These are phyloP conservation scores for Malus domestica DNA, from an alignment of 306 rosid species.

Conservation along the genomic window DNA sequence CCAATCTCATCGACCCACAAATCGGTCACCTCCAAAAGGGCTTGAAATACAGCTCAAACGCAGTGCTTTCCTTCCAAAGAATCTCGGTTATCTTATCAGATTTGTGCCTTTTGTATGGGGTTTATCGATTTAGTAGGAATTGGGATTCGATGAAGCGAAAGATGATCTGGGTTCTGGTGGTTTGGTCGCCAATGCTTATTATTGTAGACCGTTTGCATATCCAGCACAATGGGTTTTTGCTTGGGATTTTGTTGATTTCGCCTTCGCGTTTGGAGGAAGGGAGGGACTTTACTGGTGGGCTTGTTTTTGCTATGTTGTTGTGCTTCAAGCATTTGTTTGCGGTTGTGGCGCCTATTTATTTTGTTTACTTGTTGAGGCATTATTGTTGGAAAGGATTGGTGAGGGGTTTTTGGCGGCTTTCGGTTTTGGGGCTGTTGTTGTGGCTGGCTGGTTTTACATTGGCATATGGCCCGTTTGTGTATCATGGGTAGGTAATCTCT, in stretches of 20 bases:
- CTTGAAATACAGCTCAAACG: slow-evolving; percentile 43
- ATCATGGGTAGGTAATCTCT: slow-evolving; percentile 74
- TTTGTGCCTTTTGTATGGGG: slow-evolving; percentile 64
- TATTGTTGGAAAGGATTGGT: slow-evolving; percentile 67
- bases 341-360: slow-evolving; percentile 81
- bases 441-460: slow-evolving; percentile 56
- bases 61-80: slow-evolving; percentile 63
- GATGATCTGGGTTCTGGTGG: slow-evolving; percentile 53
- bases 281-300: slow-evolving; percentile 79
- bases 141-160: slow-evolving; percentile 45
- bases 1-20: slow-evolving; percentile 55
- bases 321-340: slow-evolving; percentile 93
- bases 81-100: slow-evolving; percentile 57
- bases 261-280: slow-evolving; percentile 82
- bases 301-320: slow-evolving; percentile 55
- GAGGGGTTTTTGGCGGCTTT: slow-evolving; percentile 56
- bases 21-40: slow-evolving; percentile 68
- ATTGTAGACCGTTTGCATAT: slow-evolving; percentile 87
- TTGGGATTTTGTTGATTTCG: slow-evolving; percentile 78
- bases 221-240: slow-evolving; percentile 88
- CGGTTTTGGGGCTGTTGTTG: slow-evolving; percentile 52
- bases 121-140: slow-evolving; percentile 41
- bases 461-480: slow-evolving; percentile 78
- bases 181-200: slow-evolving; percentile 91
- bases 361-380: slow-evolving; percentile 79